Conservation (phyloP, 129 eudicot genomes). For the Mikania micrantha region DNA sequence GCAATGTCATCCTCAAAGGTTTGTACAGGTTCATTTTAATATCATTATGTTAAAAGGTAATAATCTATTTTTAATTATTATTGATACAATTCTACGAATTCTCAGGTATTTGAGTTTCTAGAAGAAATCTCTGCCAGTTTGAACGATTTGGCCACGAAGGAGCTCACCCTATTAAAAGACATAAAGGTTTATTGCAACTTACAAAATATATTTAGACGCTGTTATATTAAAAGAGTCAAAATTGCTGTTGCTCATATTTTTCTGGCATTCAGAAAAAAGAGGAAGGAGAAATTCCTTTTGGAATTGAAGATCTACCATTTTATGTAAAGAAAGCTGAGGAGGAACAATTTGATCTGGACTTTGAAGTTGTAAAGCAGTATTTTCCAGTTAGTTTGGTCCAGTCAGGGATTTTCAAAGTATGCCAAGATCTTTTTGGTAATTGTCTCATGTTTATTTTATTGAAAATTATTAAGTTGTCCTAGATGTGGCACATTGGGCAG, state of each 20-base stretch:
- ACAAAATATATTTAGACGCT: conserved; percentile 1
- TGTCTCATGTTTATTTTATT: conserved; percentile 2
- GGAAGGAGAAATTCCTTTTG: conserved; percentile 79
- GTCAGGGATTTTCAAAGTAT: conserved; percentile 85
- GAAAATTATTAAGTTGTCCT: neutral
- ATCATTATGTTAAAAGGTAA: neutral
- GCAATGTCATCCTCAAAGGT: conserved; percentile 92
- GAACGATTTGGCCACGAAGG: conserved; percentile 63
- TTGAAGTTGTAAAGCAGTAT: conserved; percentile 77
- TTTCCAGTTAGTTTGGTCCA: conserved; percentile 73
- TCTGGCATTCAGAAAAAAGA: conserved; percentile 60
- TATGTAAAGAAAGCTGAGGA: conserved; percentile 73
- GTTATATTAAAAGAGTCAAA: neutral
- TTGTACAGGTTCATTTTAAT: conserved; percentile 16
- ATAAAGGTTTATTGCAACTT: conserved; percentile 47
- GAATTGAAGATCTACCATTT: conserved; percentile 78
- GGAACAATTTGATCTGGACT: conserved; percentile 61
- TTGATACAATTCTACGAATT: neutral
- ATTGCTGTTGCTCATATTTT: conserved; percentile 8
- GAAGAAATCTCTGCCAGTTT: conserved; percentile 76
- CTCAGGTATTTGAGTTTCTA: conserved; percentile 80
- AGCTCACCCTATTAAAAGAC: conserved; percentile 63
- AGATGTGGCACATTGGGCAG: conserved; percentile 2
- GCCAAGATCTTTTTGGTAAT: conserved; percentile 90
- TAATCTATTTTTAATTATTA: neutral